Base-by-base conservation (phyloP, 345 rosid genomes). In the Camelina laxa region DNA sequence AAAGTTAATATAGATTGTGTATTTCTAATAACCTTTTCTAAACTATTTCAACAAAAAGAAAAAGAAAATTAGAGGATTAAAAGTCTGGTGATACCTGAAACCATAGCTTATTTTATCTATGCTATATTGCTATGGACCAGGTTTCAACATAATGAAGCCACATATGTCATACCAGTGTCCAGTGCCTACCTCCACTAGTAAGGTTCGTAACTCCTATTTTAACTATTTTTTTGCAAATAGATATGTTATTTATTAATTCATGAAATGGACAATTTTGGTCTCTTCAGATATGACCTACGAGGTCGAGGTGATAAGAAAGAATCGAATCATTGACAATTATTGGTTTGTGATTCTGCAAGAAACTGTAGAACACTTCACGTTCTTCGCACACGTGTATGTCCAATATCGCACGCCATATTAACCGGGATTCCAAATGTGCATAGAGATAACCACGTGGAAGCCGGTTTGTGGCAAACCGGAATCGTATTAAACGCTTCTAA, bases 301-400 rank as follows among this genome's bases (percentile, higher is more conserved):
- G 4, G 27, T 41, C 15, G 61, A 50, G 7, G 36, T 41, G 74
- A 75, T 69, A 60, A 68, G 64, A 30, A 75, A 44, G 64, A 75
- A 60, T 68, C 69, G 58, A 61, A 75, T 75, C 49, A 61, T 7
- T 42, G 41, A 75, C 74, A 42, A 69, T 36, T 61, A 69, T 51
- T 75, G 42, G 42, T 61, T 42, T 60, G 12, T 68, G 79, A 75
- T 68, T 31, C 69, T 60, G 48, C 42, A 10, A 31, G 39, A 24
- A 42, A 61, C 12, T 42, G 56, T 0, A 60, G 70, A 61, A 47
- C 74, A 31, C 41, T 53, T 69, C 79, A 75, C 79, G 79, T 75
- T 75, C 70, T 54, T 9, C n/a, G 51, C 69, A 69, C 75, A 76
- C 75, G 75, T 76, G 80, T 69, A 48, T 54, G 65, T 21, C 53